These are phyloP conservation scores for Carex arenaria DNA, from an alignment of 202 grass and related monocot species.

Conservation along the genomic window DNA sequence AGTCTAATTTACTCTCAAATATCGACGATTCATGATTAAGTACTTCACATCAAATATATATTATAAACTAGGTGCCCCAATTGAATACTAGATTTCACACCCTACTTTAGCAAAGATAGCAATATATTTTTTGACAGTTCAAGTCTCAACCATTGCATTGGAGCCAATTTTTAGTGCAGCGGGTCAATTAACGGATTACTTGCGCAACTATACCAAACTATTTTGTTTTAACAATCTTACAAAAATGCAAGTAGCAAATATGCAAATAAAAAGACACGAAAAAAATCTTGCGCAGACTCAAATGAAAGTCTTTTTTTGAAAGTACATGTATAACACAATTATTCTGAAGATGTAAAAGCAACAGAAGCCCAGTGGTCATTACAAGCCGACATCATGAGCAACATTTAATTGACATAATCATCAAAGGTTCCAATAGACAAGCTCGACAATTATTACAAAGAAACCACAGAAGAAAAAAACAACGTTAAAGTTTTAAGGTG, in stretches of 20 bases:
- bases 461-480: background rate
- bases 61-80: too few relatives aligned
- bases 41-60: too few relatives aligned
- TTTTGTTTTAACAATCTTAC: background rate
- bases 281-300: background rate
- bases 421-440: constrained; percentile 3
- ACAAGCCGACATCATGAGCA: background rate
- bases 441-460: constrained; percentile 19
- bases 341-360: background rate
- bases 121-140: too few relatives aligned
- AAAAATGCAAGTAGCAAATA: background rate
- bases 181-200: too few relatives aligned
- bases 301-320: background rate
- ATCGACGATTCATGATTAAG: too few relatives aligned
- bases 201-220: background rate
- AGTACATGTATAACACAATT: background rate
- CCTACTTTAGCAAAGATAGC: too few relatives aligned
- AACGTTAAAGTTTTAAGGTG: background rate
- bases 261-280: background rate
- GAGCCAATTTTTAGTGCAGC: too few relatives aligned
- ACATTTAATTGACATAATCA: constrained; percentile 6
- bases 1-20: too few relatives aligned
- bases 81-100: too few relatives aligned
- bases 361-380: background rate
- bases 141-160: too few relatives aligned